Evolutionary conservation across 192 early-diverging fungal species (phyloP).

Genomic region (Linderina pennispora): DNA sequence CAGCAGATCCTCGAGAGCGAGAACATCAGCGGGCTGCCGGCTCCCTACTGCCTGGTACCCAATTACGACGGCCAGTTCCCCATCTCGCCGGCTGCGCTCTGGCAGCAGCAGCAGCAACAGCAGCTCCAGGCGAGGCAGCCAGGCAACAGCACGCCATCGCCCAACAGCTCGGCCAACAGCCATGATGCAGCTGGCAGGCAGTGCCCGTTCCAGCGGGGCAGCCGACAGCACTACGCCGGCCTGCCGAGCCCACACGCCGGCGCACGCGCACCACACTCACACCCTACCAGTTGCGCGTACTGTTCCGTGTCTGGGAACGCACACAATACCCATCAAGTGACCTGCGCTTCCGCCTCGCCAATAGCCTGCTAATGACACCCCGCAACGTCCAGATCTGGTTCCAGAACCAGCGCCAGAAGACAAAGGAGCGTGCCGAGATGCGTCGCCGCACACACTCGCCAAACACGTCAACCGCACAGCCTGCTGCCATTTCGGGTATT

Average conservation of each 20-base stretch:
- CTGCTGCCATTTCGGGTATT: constrained; percentile 7
- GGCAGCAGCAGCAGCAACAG: constrained; percentile 12
- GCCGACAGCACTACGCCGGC: constrained; percentile 1
- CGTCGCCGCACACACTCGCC: constrained; percentile 44
- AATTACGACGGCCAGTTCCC: constrained; percentile 36
- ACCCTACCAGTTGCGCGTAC: constrained; percentile 52
- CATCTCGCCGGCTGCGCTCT: constrained; percentile 15
- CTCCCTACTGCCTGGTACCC: constrained; percentile 39
- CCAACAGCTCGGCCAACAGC: not conserved
- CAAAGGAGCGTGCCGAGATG: constrained; percentile 51
- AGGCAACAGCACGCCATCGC: not conserved
- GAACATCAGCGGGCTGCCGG: constrained; percentile 43
- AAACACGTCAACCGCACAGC: constrained; percentile 25
- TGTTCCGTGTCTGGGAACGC: constrained; percentile 54
- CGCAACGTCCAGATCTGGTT: constrained; percentile 91
- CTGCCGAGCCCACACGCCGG: constrained; percentile 25
- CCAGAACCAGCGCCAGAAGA: constrained; percentile 81
- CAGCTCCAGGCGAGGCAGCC: constrained; percentile 1
- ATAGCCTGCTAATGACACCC: constrained; percentile 69
- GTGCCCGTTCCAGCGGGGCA: not conserved
- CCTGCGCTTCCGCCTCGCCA: constrained; percentile 64
- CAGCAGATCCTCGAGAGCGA: constrained; percentile 47
- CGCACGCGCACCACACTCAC: constrained; percentile 54
- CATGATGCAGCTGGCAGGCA: not conserved
- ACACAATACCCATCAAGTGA: constrained; percentile 72